phyloP scores from a whole-genome alignment of 1,284 basidiomycete genomes.

The Ustilago esculenta region DNA sequence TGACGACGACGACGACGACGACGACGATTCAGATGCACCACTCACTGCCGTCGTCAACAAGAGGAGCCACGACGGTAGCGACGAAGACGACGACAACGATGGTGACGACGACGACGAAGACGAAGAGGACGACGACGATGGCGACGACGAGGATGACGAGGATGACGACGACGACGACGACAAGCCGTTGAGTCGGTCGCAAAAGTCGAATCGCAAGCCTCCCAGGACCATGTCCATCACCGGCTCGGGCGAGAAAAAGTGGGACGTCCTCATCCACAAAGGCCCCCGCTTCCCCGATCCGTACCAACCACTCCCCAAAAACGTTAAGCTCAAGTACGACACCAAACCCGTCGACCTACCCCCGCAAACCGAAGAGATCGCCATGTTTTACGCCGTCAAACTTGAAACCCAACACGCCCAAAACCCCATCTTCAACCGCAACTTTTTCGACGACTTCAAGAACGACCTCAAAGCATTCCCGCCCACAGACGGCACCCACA shows the following conservation, averaged over 20 bases:
- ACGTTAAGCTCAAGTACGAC: slow-evolving; percentile 95
- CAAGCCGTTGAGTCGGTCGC: slow-evolving; percentile 65
- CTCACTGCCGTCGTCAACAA: slow-evolving; percentile 44
- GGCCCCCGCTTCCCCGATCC: slow-evolving; percentile 96
- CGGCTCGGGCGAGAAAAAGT: slow-evolving; percentile 71
- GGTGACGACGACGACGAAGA: slow-evolving; percentile 44
- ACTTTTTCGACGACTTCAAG: slow-evolving; percentile 94
- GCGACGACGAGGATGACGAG: slow-evolving; percentile 49
- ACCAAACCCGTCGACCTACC: slow-evolving; percentile 83
- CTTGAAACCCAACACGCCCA: slow-evolving; percentile 91
- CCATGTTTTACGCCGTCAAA: slow-evolving; percentile 93
- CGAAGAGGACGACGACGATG: slow-evolving; percentile 41
- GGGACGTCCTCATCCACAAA: slow-evolving; percentile 90
- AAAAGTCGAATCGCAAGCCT: slow-evolving; percentile 29
- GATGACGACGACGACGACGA: slow-evolving; percentile 69
- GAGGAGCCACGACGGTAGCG: slow-evolving; percentile 18
- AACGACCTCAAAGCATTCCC: slow-evolving; percentile 81
- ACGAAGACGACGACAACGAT: slow-evolving; percentile 34
- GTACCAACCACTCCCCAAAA: slow-evolving; percentile 83
- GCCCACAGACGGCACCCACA: slow-evolving; percentile 78
- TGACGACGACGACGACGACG: slow-evolving; percentile 23
- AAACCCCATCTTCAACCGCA: slow-evolving; percentile 88
- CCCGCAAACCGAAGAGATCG: slow-evolving; percentile 91
- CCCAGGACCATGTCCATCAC: slow-evolving; percentile 50
- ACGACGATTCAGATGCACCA: slow-evolving; percentile 53